Base-by-base conservation (phyloP, 1,139 yeast species). In the Magnusiomyces clavatus region DNA sequence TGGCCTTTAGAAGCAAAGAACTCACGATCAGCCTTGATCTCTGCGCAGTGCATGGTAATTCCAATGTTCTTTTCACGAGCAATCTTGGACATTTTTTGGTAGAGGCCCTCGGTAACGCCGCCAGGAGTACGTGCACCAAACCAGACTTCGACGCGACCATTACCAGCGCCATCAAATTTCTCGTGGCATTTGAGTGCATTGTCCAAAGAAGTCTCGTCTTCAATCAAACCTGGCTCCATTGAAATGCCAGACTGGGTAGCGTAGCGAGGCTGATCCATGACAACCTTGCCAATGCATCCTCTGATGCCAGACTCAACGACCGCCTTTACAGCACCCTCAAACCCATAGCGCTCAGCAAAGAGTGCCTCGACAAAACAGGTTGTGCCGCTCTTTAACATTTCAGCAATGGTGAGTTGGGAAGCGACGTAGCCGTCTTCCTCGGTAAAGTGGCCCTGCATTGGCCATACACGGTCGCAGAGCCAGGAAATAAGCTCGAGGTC, bases 381-480 rank as follows among this genome's bases (percentile, higher is more conserved):
- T 6, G 66, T 62, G 12, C 66, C 66, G n/a, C 62, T 56, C 46
- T 61, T 62, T 36, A 62, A 56, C 61, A 61, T 61, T 47, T 62
- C 66, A 1, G 62, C 55, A 47, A 61, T 61, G 14, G 65, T 61
- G 24, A 61, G 57, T 51, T 59, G 58, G 1, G 65, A 53, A 10
- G 64, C 65, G 20, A 59, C 62, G 47, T 62, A 61, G 11, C 64
- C 63, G 46, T 61, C 64, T 45, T 61, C 65, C 46, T 60, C 61
- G 16, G 60, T 58, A 45, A 62, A 60, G 51, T 59, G 52, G 16
- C 65, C 63, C 45, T 61, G 63, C 62, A 61, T 61, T 17, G 64
- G 62, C 62, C 64, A 62, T 16, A 61, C 64, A n/a, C 64, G 51
- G 47, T 62, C 65, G 49, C 63, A 60, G 6, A 62, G 56, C 61